Base-by-base conservation (phyloP, 495 filamentous ascomycete genomes). In the Xylaria scruposa region DNA sequence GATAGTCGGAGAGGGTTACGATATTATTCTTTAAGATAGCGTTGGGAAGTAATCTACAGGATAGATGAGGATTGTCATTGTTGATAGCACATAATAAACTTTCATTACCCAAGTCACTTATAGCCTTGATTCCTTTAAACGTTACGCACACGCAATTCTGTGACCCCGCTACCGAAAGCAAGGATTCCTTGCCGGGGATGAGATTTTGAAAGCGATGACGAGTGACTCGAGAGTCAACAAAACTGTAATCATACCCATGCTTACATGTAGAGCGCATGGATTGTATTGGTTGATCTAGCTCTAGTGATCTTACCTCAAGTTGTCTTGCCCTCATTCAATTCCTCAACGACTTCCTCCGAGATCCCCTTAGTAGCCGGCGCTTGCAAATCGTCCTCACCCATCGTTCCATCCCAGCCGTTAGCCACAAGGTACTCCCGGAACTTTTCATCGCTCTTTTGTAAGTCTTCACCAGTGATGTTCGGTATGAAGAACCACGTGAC, bases 401-500 rank as follows among this genome's bases (percentile, higher is more conserved):
- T 87, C 61, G 80, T 75, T 0, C 81, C 84, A 70, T 83, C 81
- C 85, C 85, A 87, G 17, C 84, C 85, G 65, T 84, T 75, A 29
- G 76, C 73, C 29, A 86, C 81, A 17, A 86, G 78, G 70, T 84
- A 87, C n/a, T 78, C 80, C 17, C 80, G 77, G 68, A 87, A 86
- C 47, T 77, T 77, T 73, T 81, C 82, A 73, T 87, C 85, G 53
- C 79, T 75, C 15, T 80, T 46, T 13, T 76, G 73, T 15, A 86
- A 70, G 77, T 87, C 84, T 38, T 85, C 83, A 4, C 82, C 81
- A 0, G 74, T 81, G 38, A 88, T 73, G 77, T 86, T 80, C 0
- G 85, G 84, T 13, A 88, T 75, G 70, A 87, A 88, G 74, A 87
- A 81, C 33, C 75, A 88, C 2, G 86, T 88, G 0, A 87, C 84